phyloP scores from a whole-genome alignment of 148 eudicot species.

The Selenicereus undatus region DNA sequence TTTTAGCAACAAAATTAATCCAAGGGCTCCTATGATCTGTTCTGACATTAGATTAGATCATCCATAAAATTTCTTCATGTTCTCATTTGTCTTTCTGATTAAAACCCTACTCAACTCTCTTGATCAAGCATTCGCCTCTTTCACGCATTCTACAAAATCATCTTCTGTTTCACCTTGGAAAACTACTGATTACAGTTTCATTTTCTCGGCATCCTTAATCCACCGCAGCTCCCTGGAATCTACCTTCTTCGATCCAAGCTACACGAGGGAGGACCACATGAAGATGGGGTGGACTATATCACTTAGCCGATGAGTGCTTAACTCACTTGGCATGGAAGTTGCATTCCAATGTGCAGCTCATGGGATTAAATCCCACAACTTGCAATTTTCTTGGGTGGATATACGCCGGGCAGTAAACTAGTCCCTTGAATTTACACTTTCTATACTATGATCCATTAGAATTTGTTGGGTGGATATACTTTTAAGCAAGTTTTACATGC shows the following conservation, averaged over 20 bases:
- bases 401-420: no score
- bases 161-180: neutral
- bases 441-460: no score
- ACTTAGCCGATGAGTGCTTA: no score
- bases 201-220: conserved; percentile 27
- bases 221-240: conserved; percentile 37
- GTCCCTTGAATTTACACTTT: no score
- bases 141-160: neutral
- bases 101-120: conserved; percentile 16
- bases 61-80: conserved; percentile 19
- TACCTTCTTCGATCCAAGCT: conserved; percentile 23
- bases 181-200: neutral
- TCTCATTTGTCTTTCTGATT: conserved; percentile 6
- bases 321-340: no score
- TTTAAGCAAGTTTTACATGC: no score
- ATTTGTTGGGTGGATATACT: no score
- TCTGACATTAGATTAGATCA: neutral
- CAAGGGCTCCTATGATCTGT: conserved; percentile 3
- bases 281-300: conserved; percentile 6
- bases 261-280: conserved; percentile 24
- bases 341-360: no score
- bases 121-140: conserved; percentile 1
- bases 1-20: conserved; percentile 12
- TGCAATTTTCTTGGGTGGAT: no score
- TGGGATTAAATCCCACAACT: no score